Evolutionary conservation across 192 early-diverging fungal species (phyloP).

Genomic region (Phlyctochytrium planicorne): DNA sequence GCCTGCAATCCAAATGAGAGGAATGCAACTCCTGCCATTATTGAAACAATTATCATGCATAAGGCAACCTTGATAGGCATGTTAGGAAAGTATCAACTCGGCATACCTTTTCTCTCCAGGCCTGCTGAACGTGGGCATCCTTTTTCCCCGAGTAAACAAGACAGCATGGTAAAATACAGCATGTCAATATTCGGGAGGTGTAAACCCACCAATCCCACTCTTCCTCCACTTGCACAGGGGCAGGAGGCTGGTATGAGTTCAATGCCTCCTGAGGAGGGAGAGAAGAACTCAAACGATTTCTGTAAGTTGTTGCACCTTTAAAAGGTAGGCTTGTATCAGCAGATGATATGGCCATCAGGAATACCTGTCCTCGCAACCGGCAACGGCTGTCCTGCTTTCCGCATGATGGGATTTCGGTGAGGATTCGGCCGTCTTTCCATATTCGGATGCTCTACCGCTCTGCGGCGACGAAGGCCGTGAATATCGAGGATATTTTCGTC

Average conservation of each 20-base stretch:
- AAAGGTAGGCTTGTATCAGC: no score
- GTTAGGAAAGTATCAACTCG: background rate
- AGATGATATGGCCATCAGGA: no score
- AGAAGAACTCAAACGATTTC: background rate
- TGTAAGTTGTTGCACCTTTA: background rate
- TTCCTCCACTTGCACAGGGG: background rate
- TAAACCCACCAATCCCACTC: constrained; percentile 38
- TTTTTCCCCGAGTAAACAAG: constrained; percentile 26
- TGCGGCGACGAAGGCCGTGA: background rate
- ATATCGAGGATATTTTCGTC: no score
- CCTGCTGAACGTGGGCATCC: constrained; percentile 36
- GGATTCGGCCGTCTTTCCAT: background rate
- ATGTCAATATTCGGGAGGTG: constrained; percentile 30
- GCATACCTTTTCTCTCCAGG: constrained; percentile 51
- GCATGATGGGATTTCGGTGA: constrained; percentile 5
- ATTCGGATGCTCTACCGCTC: background rate
- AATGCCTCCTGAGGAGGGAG: background rate
- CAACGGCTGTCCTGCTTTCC: constrained; percentile 5
- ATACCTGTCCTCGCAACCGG: constrained; percentile 3
- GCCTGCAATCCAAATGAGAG: constrained; percentile 46
- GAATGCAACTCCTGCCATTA: constrained; percentile 38
- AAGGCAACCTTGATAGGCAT: constrained; percentile 33
- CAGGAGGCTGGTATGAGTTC: background rate
- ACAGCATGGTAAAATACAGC: constrained; percentile 29
- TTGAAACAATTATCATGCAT: constrained; percentile 42